These are phyloP conservation scores for Podosphaera xanthii DNA, from an alignment of 2,329 filamentous ascomycete species.

Conservation along the genomic window DNA sequence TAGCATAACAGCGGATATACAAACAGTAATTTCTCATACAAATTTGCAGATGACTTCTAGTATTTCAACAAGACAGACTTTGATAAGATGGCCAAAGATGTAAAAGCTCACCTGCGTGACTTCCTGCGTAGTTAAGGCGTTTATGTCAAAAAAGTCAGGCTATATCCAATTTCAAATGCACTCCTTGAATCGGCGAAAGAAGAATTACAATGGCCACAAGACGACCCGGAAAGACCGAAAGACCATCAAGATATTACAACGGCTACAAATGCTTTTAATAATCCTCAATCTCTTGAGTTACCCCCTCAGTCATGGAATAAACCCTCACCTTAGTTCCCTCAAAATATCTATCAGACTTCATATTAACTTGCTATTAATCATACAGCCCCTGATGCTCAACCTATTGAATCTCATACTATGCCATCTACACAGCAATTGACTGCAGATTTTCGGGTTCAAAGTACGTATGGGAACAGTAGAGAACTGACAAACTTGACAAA, in stretches of 20 bases:
- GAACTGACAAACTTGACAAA: background rate
- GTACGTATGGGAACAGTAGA: background rate
- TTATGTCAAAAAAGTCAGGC: background rate
- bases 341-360: no score
- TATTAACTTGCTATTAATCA: no score
- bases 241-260: background rate
- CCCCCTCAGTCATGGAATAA: no score
- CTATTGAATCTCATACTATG: no score
- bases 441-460: background rate
- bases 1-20: background rate
- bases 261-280: background rate
- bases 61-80: background rate
- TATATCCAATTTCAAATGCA: background rate
- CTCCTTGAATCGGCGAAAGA: background rate
- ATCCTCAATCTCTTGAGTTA: background rate
- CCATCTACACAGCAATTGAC: background rate
- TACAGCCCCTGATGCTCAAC: no score
- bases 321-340: no score
- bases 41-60: background rate
- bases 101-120: background rate
- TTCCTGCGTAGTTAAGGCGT: background rate
- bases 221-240: background rate
- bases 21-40: background rate
- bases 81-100: background rate
- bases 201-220: background rate